Percentiles rank a stretch among this genome's conserved stretches.
Evolutionary conservation across 306 rosid species (phyloP).

Genomic region (Cicer chorassanicum): DNA sequence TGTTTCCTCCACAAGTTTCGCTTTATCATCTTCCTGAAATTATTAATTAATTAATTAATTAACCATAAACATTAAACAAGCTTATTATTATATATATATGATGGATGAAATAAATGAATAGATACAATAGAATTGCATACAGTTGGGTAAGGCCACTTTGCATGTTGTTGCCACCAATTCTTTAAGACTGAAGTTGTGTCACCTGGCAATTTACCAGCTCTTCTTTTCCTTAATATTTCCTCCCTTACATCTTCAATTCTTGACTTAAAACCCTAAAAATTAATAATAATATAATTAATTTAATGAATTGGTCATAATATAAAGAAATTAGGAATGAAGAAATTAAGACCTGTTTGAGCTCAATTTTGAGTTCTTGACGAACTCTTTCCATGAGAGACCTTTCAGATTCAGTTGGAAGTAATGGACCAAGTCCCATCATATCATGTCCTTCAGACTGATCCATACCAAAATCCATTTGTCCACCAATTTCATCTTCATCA

Average conservation of each 20-base stretch:
- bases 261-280: constrained; percentile 86
- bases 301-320: background rate
- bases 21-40: constrained; percentile 93
- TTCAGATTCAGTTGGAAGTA: constrained; percentile 90
- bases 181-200: constrained; percentile 95
- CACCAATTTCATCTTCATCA: constrained; percentile 74
- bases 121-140: constrained; percentile 84
- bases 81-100: too few species aligned
- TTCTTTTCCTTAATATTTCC: constrained; percentile 92
- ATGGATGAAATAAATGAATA: too few species aligned
- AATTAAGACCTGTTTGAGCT: constrained; percentile 80
- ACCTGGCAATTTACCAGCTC: constrained; percentile 97
- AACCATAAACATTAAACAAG: too few species aligned
- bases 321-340: background rate
- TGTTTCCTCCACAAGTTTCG: constrained; percentile 97
- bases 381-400: constrained; percentile 96
- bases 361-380: constrained; percentile 94
- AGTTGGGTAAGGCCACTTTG: constrained; percentile 99
- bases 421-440: constrained; percentile 92
- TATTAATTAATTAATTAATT: too few species aligned
- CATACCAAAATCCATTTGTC: constrained; percentile 72
- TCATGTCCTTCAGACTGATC: constrained; percentile 82
- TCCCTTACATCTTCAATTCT: constrained; percentile 98
- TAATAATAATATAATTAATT: background rate
- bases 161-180: constrained; percentile 99